phyloP scores from a whole-genome alignment of 768 basidiomycete genomes.

The Megacollybia marginata region DNA sequence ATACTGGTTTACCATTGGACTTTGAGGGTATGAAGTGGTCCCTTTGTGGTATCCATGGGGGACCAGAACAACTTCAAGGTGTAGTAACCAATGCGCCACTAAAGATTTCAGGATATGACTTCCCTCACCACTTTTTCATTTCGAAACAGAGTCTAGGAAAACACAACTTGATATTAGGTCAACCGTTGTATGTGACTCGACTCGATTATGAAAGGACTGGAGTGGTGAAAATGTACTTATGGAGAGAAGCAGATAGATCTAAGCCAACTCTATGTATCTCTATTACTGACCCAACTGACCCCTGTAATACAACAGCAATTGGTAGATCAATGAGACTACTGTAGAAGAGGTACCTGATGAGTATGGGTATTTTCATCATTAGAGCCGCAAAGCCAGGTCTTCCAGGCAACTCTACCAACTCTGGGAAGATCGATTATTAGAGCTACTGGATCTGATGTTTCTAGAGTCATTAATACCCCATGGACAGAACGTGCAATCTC shows the following conservation, averaged over 20 bases:
- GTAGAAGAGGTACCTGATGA: background rate
- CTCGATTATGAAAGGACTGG: conserved; percentile 3
- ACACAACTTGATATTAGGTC: conserved; percentile 12
- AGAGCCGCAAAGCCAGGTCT: too few species aligned
- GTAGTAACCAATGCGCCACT: conserved; percentile 10
- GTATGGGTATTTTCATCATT: background rate
- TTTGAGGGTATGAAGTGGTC: too few species aligned
- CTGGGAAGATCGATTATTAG: background rate
- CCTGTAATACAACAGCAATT: background rate
- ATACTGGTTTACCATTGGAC: background rate
- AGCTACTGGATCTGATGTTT: background rate
- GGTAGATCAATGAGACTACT: background rate
- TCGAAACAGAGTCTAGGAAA: background rate
- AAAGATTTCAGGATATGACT: conserved; percentile 9
- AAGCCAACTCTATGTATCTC: background rate
- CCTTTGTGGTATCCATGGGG: too few species aligned
- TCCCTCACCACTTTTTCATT: conserved; percentile 21
- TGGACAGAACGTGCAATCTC: background rate
- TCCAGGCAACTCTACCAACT: background rate
- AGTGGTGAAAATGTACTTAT: background rate
- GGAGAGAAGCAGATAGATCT: background rate
- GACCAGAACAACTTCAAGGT: too few species aligned
- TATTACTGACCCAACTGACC: background rate
- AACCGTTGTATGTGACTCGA: conserved; percentile 7
- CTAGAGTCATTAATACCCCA: too few species aligned